Base-by-base conservation (phyloP, 345 rosid species). In the Chamaenerion angustifolium region DNA sequence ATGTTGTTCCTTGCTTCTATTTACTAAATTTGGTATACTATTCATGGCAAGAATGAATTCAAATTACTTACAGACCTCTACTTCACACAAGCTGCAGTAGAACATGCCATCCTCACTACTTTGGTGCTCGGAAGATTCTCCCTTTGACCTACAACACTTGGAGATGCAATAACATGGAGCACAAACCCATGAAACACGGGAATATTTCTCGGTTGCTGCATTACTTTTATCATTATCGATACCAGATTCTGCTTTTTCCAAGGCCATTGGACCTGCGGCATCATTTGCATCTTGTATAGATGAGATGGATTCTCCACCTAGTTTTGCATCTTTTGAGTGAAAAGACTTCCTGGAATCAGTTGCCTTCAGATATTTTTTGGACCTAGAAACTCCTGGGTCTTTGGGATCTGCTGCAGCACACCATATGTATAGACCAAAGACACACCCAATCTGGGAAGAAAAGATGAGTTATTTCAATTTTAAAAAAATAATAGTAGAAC, bases 81-180 rank as follows among this genome's bases (percentile, higher is more conserved):
- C 95, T 75, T 87, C 95, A 67, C 98, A 92, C 63, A 92, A 79
- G 64, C 94, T 87, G 70, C 96, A 92, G 63, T 77, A 92, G 72
- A 82, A 92, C 98, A 87, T 82, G 62, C 95, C 98, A 63, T 92
- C 98, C 70, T 92, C 96, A 15, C 88, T 87, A 59, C 57, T 68
- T 43, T 78, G 80, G 48, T 68, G 92, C 64, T 81, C 83, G 31
- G 88, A 72, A 68, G 83, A 72, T 63, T 84, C 78, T 31, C 76
- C 75, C 10, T 68, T 62, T 15, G 80, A 68, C 63, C 66, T 48
- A 63, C 68, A 80, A 62, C 72, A 67, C 47, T 72, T 67, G 76
- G 88, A 78, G 44, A 80, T 43, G 50, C 68, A 66, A 59, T 83
- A 80, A 68, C 93, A 92, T 60, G 95, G 93, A 51, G 77, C 66